Conservation (phyloP, 805 yeast genomes). For the Ogataea naganishii region DNA sequence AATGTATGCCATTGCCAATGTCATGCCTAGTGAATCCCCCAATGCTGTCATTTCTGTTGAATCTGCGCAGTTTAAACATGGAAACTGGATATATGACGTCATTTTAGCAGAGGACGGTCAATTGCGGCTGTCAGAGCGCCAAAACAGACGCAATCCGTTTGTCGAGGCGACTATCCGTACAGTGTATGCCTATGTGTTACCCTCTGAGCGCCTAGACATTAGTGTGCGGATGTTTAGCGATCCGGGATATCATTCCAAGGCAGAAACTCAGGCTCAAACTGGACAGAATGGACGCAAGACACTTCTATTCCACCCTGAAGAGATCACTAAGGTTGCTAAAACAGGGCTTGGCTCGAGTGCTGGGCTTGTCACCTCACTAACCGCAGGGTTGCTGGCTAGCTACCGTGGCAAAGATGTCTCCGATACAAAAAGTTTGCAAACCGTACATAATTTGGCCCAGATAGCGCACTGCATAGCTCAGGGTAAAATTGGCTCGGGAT, state of each 20-base stretch:
- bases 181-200: slow-evolving; percentile 43
- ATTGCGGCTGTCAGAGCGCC: slow-evolving; percentile 10
- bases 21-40: no score
- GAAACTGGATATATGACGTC: slow-evolving; percentile 55
- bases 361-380: slow-evolving; percentile 75
- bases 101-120: slow-evolving; percentile 10
- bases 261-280: slow-evolving; percentile 26
- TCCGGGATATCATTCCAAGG: slow-evolving; percentile 81
- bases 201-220: slow-evolving; percentile 24
- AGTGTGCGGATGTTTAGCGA: slow-evolving; percentile 70
- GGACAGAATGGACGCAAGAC: slow-evolving; percentile 28
- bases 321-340: slow-evolving; percentile 71
- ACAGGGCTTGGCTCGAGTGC: slow-evolving; percentile 98
- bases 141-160: slow-evolving; percentile 54
- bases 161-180: slow-evolving; percentile 53
- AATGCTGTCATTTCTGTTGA: slow-evolving; percentile 29
- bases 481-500: slow-evolving; percentile 92
- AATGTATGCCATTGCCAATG: slow-evolving; percentile 72
- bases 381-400: slow-evolving; percentile 55
- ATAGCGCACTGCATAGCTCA: slow-evolving; percentile 91
- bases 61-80: slow-evolving; percentile 74
- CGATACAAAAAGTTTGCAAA: slow-evolving; percentile 13
- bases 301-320: slow-evolving; percentile 52
- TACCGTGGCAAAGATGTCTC: slow-evolving; percentile 25
- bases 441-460: slow-evolving; percentile 81